Evolutionary conservation across 108 stramenopile genomes (phyloP), one percentile per base, ranked within the genome.

Genomic region (Cyclotella choctawhatcheeana): DNA sequence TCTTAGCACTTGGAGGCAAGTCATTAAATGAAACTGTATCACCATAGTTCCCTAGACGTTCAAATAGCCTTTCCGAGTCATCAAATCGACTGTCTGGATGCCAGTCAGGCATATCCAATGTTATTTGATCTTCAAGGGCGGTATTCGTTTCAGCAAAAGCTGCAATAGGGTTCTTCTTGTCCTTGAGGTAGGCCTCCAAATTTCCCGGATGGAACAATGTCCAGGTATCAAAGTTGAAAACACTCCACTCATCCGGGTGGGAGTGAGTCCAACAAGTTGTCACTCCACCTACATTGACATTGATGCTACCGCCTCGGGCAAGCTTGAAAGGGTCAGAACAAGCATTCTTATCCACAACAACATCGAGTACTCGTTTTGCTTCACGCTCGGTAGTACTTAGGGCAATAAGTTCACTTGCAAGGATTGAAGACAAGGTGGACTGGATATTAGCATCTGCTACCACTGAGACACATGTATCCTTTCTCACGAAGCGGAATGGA

Each of bases 51-150:
- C 75, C 75, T 18, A 76, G 22, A 33, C 35, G 30, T 26, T 69
- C 75, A 33, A 76, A 76, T 30, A 58, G 25, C 75, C 75, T 69
- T 29, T 69, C 10, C 69, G 60, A 20, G 68, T 35, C 13, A 76
- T 40, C 7, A 61, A 70, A 10, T 71, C 70, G 31, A 71, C 76
- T 17, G 50, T 12, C 12, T 12, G 37, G 37, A 40, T 6, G 8
- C 12, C 37, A 12, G 37, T 12, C 12, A 8, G 37, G 12, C 37
- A 40, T 40, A 6, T 40, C 8, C 37, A 40, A 8, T 40, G 12
- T 40, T 8, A 40, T 8, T 8, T 8, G 37, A 40, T 6, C 37
- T 40, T 8, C 37, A 40, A 40, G n/a, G 37, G 8, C 37, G 37
- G 12, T 40, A 6, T 40, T 40, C 12, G n/a, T n/a, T n/a, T n/a